Base-by-base conservation (phyloP, 805 yeast genomes). In the Suhomyces tanzawaensis region DNA sequence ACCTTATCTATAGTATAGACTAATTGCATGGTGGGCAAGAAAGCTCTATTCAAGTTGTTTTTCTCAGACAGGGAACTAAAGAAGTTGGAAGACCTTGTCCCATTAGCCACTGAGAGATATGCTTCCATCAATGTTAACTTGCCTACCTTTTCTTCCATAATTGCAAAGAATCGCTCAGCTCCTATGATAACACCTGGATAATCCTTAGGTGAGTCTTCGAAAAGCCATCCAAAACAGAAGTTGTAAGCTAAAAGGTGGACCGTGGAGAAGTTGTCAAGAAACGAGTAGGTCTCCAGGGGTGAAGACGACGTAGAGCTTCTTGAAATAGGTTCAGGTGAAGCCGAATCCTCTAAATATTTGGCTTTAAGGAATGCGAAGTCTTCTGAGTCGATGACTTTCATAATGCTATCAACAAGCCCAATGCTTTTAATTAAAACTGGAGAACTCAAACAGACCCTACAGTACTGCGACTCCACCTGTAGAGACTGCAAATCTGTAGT, bases 181-280 rank as follows among this genome's bases (percentile, higher is more conserved):
- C 97, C 97, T 21, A 79, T 44, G 26, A 85, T 80, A n/a, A 87
- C 52, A 8, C 96, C 96, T 0, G 88, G 88, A 37, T 65, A 69
- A 21, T 60, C 64, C 16, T 69, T 71, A 2, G 52, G 43, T 1
- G 57, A 53, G 4, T 57, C 57, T n/a, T 75, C 80, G 53, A 83
- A 84, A 3, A 84, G 55, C 89, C 95, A 87, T 0, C 96, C 95
- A 23, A 84, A 42, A 44, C 95, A 84, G 42, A 85, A 68, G 45
- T 82, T 76, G 47, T 80, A 74, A 0, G 87, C 76, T 4, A 80
- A 55, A 17, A 83, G 66, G 33, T 77, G 83, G 21, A 83, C 62
- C 0, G 86, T 68, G 32, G 69, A 72, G 44, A 71, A 65, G n/a
- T 58, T 58, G 33, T 40, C 31, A 29, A 41, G 39, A 31, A 37